Evolutionary conservation across 257 asterid genomes (phyloP).

Genomic region (Striga asiatica): DNA sequence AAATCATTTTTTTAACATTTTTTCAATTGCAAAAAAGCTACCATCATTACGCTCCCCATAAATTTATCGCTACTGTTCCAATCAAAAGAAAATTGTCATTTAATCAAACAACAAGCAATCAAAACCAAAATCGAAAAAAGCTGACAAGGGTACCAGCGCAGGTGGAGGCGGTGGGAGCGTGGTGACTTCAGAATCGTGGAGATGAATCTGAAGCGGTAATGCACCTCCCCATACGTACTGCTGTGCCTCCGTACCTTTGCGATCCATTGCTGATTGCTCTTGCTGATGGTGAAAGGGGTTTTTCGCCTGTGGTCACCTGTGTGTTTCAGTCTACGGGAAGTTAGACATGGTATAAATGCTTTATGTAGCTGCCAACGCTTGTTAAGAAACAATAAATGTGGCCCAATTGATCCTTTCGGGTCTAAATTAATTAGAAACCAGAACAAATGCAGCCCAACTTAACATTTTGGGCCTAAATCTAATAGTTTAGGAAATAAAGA

Average conservation of each 20-base stretch:
- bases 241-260: constrained; percentile 57
- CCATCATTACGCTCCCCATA: too few relatives aligned
- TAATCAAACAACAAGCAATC: constrained; percentile 1
- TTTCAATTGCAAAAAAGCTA: too few relatives aligned
- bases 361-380: too few relatives aligned
- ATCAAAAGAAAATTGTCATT: background rate
- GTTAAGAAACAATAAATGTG: too few relatives aligned
- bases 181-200: constrained; percentile 93
- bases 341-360: too few relatives aligned
- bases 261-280: constrained; percentile 17
- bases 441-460: too few relatives aligned
- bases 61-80: too few relatives aligned
- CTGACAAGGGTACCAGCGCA: constrained; percentile 46
- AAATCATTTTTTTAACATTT: too few relatives aligned
- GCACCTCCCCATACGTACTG: constrained; percentile 81
- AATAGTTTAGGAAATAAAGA: too few relatives aligned
- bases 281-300: background rate
- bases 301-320: constrained; percentile 3
- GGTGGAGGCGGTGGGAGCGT: constrained; percentile 87
- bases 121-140: background rate
- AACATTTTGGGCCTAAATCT: too few relatives aligned
- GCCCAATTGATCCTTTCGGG: too few relatives aligned
- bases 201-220: constrained; percentile 93
- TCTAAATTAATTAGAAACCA: too few relatives aligned
- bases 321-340: constrained; percentile 7